phyloP scores from a whole-genome alignment of 148 eudicot species.

The Persicaria tinctoria region DNA sequence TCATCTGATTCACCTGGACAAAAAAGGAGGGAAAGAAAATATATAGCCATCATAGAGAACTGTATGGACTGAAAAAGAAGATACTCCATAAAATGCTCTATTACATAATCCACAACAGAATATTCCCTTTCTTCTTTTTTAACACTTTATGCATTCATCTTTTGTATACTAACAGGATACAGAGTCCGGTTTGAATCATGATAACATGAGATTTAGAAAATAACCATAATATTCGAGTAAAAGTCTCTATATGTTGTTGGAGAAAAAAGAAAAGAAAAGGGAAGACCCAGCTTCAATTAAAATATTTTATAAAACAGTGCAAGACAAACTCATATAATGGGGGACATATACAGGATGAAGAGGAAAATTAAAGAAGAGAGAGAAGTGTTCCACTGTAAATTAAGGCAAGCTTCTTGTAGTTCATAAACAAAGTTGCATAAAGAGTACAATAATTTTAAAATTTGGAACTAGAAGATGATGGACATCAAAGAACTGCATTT shows the following conservation, averaged over 20 bases:
- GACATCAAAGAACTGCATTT: background rate
- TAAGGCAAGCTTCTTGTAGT: background rate
- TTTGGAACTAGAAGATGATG: background rate
- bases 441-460: background rate
- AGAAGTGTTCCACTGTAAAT: background rate
- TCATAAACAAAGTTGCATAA: background rate
- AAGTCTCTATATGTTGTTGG: background rate
- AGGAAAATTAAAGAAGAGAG: too few species aligned
- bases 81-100: background rate
- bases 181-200: background rate
- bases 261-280: background rate
- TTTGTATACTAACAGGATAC: background rate
- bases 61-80: background rate
- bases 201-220: background rate
- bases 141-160: background rate
- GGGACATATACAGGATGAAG: background rate
- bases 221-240: background rate
- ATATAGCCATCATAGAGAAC: background rate
- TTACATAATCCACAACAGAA: background rate
- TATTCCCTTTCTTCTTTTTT: background rate
- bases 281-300: background rate
- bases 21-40: background rate
- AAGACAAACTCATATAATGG: background rate
- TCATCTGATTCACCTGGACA: constrained; percentile 80
- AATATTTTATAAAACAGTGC: background rate